Evolutionary conservation across 352 stramenopile species (phyloP), one percentile per base, ranked within the genome.

Genomic region (Globisporangium emineosum): DNA sequence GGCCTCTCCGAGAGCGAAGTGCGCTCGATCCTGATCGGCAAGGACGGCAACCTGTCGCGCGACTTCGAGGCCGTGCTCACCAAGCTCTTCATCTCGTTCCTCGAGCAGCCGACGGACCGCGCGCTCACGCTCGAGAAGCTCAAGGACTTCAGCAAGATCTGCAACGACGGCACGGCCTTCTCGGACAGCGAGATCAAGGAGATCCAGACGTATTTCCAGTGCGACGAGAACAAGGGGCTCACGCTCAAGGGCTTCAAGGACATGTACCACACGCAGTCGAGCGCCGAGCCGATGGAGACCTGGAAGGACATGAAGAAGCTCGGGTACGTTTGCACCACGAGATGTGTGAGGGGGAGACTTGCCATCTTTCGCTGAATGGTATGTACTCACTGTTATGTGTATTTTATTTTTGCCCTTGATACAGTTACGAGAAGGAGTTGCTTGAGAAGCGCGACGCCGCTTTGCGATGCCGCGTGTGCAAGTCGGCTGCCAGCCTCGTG

Each of bases 161-260:
- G 87, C 70, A 95, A 95, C 69, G 78, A 94, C 65, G 86, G 86
- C 73, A 92, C 85, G 66, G 78, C 81, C n/a, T 96, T 96, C 74
- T 93, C 86, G 62, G 81, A 93, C 63, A 79, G 83, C 37, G 87
- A 96, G 75, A 93, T 96, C 75, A 91, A 93, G 76, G 87, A 96
- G 76, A 96, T 96, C 73, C 86, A 96, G 81, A 94, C 84, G 45
- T 96, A 96, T 75, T 96, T 96, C 73, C 83, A 96, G 73, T 96
- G 87, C 71, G 86, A 96, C 65, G 87, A 96, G 73, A 95, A 95
- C 77, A 93, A 93, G 79, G 85, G 85, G 17, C 75, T 95, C 66
- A 95, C 87, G 68, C 80, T 93, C 56, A 91, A 91, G 76, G 87
- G 87, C 47, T 96, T 94, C 71, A 94, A 93, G 76, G 87, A 96